Base-by-base conservation (phyloP, 2,329 filamentous ascomycete species). In the Arthrobotrys sphaeroides region DNA sequence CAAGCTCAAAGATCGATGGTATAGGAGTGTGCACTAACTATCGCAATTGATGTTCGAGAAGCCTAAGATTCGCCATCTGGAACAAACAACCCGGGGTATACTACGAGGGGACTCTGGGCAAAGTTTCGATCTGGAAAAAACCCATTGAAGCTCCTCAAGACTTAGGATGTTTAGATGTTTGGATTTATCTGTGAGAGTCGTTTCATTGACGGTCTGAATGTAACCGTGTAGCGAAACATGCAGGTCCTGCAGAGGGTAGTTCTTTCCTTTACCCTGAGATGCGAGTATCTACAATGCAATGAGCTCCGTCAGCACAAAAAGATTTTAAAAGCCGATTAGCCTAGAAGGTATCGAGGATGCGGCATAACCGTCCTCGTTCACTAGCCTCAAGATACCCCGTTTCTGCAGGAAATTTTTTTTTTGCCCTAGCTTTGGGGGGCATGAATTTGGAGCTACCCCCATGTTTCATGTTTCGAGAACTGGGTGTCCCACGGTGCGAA, bases 401-500 rank as follows among this genome's bases (percentile, higher is more conserved):
- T 33, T 51, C 26, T 51, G 24, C 47, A 22, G 16, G 40, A 43
- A 43, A 20, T 18, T 13, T 43, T 43, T 43, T 5, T 33, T 33
- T 53, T n/a, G n/a, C n/a, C n/a, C n/a, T n/a, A n/a, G 47, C n/a
- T 43, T 43, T 43, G 40, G n/a, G n/a, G n/a, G 26, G 47, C 47
- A 51, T 51, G 26, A 51, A 51, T n/a, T 49, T 28, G 22, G 20
- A 40, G 4, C 24, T 49, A 16, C 47, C 47, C 47, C 26, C n/a
- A 33, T 53, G 47, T 53, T 53, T 53, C 47, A 53, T 36, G 47
- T 53, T 36, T 53, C 16, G 36, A 36, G 47, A 53, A 20, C 20
- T 36, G 26, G n/a, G n/a, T 22, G 47, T 20, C 28, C 7, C 28
- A 53, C 20, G n/a, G 47, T 53, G 47, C 20, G 28, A 16, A 53